A percentile compares a stretch with the other conserved stretches of the same genome.
These are phyloP conservation scores for Angomonas ambiguus DNA, from an alignment of 208 protist genomes.

Conservation along the genomic window DNA sequence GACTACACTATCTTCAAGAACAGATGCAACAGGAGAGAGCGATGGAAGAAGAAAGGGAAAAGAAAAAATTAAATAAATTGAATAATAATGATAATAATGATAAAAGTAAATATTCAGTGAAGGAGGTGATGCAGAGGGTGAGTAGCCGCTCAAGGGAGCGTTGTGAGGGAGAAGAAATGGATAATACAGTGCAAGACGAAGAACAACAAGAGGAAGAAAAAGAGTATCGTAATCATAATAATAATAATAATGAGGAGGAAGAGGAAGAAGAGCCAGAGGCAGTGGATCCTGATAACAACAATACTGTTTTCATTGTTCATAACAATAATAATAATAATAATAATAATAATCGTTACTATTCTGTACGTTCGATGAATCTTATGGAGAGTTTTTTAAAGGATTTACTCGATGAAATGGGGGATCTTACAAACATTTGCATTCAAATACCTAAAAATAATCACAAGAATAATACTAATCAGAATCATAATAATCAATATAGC, in stretches of 20 bases:
- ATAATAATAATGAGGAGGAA: slow-evolving; percentile 7
- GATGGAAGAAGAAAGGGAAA: not conserved
- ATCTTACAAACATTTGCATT: slow-evolving; percentile 40
- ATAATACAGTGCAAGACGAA: not conserved
- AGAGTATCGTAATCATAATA: not conserved
- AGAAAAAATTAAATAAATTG: not conserved
- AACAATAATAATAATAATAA: not conserved
- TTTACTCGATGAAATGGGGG: slow-evolving; percentile 36
- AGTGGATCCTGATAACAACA: not conserved
- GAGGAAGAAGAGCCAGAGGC: too few species aligned
- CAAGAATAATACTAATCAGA: not conserved
- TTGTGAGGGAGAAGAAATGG: not conserved
- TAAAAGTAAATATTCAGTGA: not conserved
- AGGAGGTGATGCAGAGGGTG: not conserved
- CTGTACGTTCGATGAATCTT: slow-evolving; percentile 23
- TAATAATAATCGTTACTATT: slow-evolving; percentile 8
- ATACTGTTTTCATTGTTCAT: not conserved
- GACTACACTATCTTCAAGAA: not conserved
- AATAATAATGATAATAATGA: not conserved
- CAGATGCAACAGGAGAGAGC: not conserved
- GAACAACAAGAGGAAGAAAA: slow-evolving; percentile 2
- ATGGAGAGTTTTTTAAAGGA: slow-evolving; percentile 29
- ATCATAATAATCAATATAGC: not conserved
- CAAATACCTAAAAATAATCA: slow-evolving; percentile 23
- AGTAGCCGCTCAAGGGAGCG: too few species aligned